Evolutionary conservation across 2,329 filamentous ascomycete genomes (phyloP), one percentile per base, ranked within the genome.

Genomic region (Cladophialophora psammophila): DNA sequence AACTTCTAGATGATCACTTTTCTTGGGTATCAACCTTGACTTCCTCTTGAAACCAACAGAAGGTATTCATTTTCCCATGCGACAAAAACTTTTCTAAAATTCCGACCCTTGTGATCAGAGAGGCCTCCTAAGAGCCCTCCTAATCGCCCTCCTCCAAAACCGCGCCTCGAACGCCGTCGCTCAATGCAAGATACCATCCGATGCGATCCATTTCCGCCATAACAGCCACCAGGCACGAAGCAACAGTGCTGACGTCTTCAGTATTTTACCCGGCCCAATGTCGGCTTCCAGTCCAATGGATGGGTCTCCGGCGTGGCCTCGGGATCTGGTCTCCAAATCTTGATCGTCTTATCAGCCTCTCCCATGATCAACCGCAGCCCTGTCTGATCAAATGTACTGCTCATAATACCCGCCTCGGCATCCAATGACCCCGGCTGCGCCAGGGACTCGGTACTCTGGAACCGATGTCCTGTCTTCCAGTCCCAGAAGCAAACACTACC

Each of bases 401-500:
- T 92, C 90, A 99, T 97, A 73, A 99, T 88, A 61, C 96, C 96
- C 5, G 93, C 90, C 80, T 99, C 95, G 5, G 95, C 95, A 74
- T 98, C 94, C 31, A 99, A 82, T 18, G 92, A 96, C 58, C 95
- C 95, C 0, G 95, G 95, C 78, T 99, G 95, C 0, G 95, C 95
- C 7, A 92, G 92, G 3, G 92, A 96, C 73, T 99, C 94, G 12
- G 94, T 85, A 8, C 88, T 87, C 80, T 99, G 95, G 82, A 95
- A 99, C 56, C 91, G 87, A 77, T 99, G 88, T 0, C 96, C 95
- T 0, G 93, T 91, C 81, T 98, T 98, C 95, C 95, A 99, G 78
- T 99, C 96, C 91, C 94, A 99, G 83, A 99, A 99, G 72, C 89
- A 92, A 84, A 98, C 95, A 40, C 92, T 96, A 48, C 96, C 95